phyloP scores from a whole-genome alignment of 176 grass and related monocot genomes.

The Microstegium vimineum region DNA sequence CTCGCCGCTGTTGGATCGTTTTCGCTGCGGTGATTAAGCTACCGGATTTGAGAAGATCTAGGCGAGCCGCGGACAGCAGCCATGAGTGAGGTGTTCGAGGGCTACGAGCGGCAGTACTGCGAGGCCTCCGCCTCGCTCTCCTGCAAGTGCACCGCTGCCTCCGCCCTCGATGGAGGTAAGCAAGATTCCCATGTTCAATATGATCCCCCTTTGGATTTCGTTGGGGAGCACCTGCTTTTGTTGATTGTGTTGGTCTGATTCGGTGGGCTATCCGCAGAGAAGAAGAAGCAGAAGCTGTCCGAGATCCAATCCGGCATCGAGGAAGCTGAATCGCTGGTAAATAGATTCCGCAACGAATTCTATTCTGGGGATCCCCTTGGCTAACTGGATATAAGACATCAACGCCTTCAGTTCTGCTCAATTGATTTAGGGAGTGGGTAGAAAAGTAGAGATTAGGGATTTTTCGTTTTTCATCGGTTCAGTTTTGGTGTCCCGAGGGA shows the following conservation, averaged over 20 bases:
- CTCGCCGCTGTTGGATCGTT: not conserved
- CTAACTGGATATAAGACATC: not conserved
- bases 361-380: not conserved
- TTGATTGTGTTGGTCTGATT: conserved; percentile 27
- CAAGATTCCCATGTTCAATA: not conserved
- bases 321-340: conserved; percentile 88
- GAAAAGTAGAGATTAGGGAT: not conserved
- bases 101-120: conserved; percentile 91
- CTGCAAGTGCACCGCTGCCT: conserved; percentile 66
- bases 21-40: not conserved
- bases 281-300: conserved; percentile 79
- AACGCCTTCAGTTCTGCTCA: not conserved
- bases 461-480: not conserved
- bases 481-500: not conserved
- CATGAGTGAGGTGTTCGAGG: conserved; percentile 93
- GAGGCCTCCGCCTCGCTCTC: conserved; percentile 79
- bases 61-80: conserved; percentile 6
- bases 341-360: not conserved
- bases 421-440: not conserved
- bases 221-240: not conserved
- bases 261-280: conserved; percentile 45
- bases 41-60: conserved; percentile 2
- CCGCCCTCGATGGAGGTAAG: conserved; percentile 67
- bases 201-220: not conserved
- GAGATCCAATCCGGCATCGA: conserved; percentile 76